Evolutionary conservation across 2,329 filamentous ascomycete genomes (phyloP).

Genomic region (Ceratocystis eucalypticola): DNA sequence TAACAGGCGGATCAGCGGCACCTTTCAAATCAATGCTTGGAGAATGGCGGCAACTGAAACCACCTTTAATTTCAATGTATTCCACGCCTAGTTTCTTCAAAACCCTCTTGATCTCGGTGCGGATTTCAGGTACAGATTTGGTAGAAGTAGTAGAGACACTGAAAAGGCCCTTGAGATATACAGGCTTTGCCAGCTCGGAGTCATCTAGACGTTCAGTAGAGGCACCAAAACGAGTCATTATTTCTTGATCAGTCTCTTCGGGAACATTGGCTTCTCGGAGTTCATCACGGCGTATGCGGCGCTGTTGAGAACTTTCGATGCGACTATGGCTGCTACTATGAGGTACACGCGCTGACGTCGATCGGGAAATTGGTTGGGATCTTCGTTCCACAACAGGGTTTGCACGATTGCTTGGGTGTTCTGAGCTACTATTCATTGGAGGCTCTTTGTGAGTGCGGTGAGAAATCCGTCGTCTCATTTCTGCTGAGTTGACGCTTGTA

Average conservation of each 20-base stretch:
- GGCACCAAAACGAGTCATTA: slow-evolving; percentile 41
- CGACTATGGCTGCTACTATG: slow-evolving; percentile 74
- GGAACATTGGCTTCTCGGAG: slow-evolving; percentile 63
- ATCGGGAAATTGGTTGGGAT: slow-evolving; percentile 39
- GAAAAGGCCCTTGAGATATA: slow-evolving; percentile 91
- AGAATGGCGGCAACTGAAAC: slow-evolving; percentile 76
- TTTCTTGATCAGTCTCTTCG: slow-evolving; percentile 74
- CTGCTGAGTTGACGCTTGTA: slow-evolving; percentile 81
- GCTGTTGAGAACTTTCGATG: slow-evolving; percentile 81
- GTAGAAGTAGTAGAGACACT: slow-evolving; percentile 94
- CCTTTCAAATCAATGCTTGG: slow-evolving; percentile 81
- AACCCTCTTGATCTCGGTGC: slow-evolving; percentile 80
- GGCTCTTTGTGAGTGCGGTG: slow-evolving; percentile 45
- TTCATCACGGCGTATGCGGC: slow-evolving; percentile 56
- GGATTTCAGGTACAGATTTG: slow-evolving; percentile 74
- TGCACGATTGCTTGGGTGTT: slow-evolving; percentile 51
- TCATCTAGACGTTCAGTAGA: slow-evolving; percentile 50
- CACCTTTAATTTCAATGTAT: slow-evolving; percentile 81
- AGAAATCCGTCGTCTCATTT: slow-evolving; percentile 53
- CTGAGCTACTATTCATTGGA: slow-evolving; percentile 64
- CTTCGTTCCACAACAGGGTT: slow-evolving; percentile 39
- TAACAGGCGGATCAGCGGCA: slow-evolving; percentile 49
- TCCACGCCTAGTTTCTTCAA: slow-evolving; percentile 80
- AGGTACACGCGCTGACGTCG: slow-evolving; percentile 61
- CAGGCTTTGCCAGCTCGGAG: slow-evolving; percentile 77